Evolutionary conservation across 2,329 filamentous ascomycete species (phyloP).

Genomic region (Nemania serpens): DNA sequence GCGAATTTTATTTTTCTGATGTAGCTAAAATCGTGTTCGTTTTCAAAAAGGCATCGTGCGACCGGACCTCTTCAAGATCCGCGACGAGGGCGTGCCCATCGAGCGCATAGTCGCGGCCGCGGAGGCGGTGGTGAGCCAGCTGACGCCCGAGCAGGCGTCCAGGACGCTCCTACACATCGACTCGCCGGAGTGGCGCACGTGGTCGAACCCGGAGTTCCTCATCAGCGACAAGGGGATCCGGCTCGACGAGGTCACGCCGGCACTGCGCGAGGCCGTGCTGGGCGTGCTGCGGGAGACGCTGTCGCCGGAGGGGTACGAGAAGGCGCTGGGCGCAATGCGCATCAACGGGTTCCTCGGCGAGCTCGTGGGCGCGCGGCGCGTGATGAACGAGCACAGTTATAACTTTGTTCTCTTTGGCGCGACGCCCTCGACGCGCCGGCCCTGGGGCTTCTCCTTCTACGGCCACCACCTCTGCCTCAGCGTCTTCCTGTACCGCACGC

Average conservation of each 20-base stretch:
- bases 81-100: constrained; percentile 68
- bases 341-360: constrained; percentile 77
- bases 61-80: constrained; percentile 58
- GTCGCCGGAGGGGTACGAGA: constrained; percentile 72
- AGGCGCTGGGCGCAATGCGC: constrained; percentile 71
- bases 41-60: constrained; percentile 58
- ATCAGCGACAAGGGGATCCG: constrained; percentile 71
- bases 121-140: constrained; percentile 49
- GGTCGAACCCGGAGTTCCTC: constrained; percentile 75
- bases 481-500: constrained; percentile 66
- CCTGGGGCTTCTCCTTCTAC: constrained; percentile 78
- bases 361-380: constrained; percentile 61
- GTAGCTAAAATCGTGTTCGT: too few species aligned
- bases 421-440: constrained; percentile 56
- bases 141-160: constrained; percentile 55
- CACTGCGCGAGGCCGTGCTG: constrained; percentile 56
- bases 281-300: constrained; percentile 61
- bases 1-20: too few species aligned
- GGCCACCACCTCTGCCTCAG: constrained; percentile 79
- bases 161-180: constrained; percentile 65
- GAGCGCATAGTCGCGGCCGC: constrained; percentile 58
- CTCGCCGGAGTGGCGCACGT: constrained; percentile 72
- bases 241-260: constrained; percentile 61
- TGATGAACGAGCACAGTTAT: constrained; percentile 78
- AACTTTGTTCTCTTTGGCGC: constrained; percentile 73